These are phyloP conservation scores for Candida frijolesensis DNA, from an alignment of 1,139 yeast species.

Conservation along the genomic window DNA sequence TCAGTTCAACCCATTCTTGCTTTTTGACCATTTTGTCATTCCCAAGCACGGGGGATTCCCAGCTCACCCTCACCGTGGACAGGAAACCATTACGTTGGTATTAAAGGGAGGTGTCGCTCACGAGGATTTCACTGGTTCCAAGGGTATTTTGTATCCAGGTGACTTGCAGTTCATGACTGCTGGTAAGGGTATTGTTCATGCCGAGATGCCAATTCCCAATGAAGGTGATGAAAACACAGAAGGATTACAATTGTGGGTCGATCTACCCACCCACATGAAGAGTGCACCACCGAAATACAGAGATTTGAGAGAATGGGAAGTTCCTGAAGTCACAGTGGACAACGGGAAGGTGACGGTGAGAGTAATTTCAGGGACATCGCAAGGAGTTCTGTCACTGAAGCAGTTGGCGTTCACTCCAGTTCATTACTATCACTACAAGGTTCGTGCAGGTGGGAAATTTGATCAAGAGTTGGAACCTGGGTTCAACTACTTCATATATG, in stretches of 20 bases:
- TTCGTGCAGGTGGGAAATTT: conserved; percentile 70
- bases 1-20: conserved; percentile 79
- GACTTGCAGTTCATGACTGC: conserved; percentile 96
- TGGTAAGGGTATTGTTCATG: conserved; percentile 84
- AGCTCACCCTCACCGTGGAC: conserved; percentile 92
- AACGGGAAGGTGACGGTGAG: conserved; percentile 67
- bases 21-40: conserved; percentile 64
- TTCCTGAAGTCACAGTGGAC: conserved; percentile 47
- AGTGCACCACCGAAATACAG: conserved; percentile 77
- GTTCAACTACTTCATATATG: conserved; percentile 75
- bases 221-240: conserved; percentile 47
- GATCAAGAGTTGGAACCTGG: conserved; percentile 62
- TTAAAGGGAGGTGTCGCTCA: conserved; percentile 86
- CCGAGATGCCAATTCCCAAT: conserved; percentile 76
- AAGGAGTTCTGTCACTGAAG: conserved; percentile 72
- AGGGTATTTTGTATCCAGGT: conserved; percentile 78
- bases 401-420: conserved; percentile 87
- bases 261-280: conserved; percentile 72
- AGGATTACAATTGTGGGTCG: conserved; percentile 94
- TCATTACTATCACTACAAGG: conserved; percentile 67
- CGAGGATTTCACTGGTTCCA: conserved; percentile 87
- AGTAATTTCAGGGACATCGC: conserved; percentile 76
- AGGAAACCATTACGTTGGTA: conserved; percentile 83
- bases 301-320: conserved; percentile 56
- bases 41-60: conserved; percentile 73